Conservation (phyloP, 2,329 filamentous ascomycete species). For the Cladophialophora psammophila region DNA sequence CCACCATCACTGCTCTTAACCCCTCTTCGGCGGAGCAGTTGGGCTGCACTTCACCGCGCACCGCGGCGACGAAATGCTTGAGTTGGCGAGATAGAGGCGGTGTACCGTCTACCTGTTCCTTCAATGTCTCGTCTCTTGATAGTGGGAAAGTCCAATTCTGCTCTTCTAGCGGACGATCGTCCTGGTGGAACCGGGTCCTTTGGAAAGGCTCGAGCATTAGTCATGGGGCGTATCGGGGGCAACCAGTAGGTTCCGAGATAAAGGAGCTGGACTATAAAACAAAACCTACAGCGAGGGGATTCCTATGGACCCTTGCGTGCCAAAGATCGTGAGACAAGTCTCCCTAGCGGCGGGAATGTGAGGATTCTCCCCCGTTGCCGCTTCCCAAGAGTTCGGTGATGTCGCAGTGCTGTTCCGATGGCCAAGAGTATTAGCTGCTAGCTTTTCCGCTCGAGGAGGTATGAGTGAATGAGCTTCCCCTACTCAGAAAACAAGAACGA, state of each 20-base stretch:
- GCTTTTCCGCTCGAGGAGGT: neutral
- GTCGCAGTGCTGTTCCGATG: conserved; percentile 1
- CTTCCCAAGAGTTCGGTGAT: conserved; percentile 28
- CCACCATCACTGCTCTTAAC: conserved; percentile 25
- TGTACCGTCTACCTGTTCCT: conserved; percentile 1
- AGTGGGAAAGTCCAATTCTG: conserved; percentile 21
- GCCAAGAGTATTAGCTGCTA: neutral
- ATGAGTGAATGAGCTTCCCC: neutral
- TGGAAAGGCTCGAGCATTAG: neutral
- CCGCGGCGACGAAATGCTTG: conserved; percentile 29
- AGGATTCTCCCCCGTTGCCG: conserved; percentile 36
- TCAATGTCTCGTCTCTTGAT: neutral
- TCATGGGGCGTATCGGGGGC: neutral
- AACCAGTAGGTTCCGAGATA: no score
- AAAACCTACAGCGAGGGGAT: conserved; percentile 28
- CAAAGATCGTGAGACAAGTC: conserved; percentile 31
- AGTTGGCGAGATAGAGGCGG: conserved; percentile 26
- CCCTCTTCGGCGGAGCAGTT: conserved; percentile 29
- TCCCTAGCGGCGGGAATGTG: conserved; percentile 22
- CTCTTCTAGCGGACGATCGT: neutral
- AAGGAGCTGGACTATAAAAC: conserved; percentile 3
- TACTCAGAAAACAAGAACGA: conserved; percentile 30
- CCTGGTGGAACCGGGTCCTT: conserved; percentile 17
- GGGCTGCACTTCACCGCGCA: conserved; percentile 20
- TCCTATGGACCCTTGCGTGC: conserved; percentile 23